Evolutionary conservation across 2,329 filamentous ascomycete genomes (phyloP).

Genomic region (Phialophora chinensis): DNA sequence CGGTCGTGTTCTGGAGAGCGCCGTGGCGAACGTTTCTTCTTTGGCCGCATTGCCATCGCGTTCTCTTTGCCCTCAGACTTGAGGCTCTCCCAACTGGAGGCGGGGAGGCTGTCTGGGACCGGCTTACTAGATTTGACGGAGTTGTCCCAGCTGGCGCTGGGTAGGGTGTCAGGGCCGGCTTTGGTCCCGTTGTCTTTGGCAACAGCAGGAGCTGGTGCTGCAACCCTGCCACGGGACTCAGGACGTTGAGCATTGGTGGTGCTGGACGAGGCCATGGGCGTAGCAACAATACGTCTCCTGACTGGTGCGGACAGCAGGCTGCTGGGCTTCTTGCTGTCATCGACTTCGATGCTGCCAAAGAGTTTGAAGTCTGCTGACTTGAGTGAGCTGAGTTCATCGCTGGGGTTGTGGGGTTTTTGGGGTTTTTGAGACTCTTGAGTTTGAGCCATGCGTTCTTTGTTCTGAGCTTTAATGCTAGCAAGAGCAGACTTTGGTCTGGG

Average conservation of each 20-base stretch:
- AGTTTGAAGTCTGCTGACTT: slow-evolving; percentile 29
- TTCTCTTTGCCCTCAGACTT: slow-evolving; percentile 36
- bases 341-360: slow-evolving; percentile 29
- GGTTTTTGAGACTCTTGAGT: slow-evolving; percentile 1
- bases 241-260: slow-evolving; percentile 23
- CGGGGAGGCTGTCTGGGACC: not conserved
- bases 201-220: slow-evolving; percentile 15
- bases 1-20: slow-evolving; percentile 26
- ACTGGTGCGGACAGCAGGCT: slow-evolving; percentile 39
- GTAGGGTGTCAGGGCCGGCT: not conserved
- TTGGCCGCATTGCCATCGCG: slow-evolving; percentile 26
- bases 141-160: slow-evolving; percentile 4
- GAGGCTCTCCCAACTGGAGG: slow-evolving; percentile 25
- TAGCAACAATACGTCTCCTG: slow-evolving; percentile 39
- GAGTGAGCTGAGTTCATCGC: slow-evolving; percentile 22
- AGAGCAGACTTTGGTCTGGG: slow-evolving; percentile 37
- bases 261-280: slow-evolving; percentile 31
- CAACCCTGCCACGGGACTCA: slow-evolving; percentile 27
- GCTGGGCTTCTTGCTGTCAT: slow-evolving; percentile 25
- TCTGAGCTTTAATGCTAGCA: slow-evolving; percentile 37
- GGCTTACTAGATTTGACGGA: not conserved
- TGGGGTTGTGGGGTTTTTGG: slow-evolving; percentile 13
- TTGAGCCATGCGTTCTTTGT: slow-evolving; percentile 28
- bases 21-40: slow-evolving; percentile 27
- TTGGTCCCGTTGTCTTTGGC: slow-evolving; percentile 25